phyloP scores from a whole-genome alignment of 768 basidiomycete genomes.

The Coprinellus micaceus region DNA sequence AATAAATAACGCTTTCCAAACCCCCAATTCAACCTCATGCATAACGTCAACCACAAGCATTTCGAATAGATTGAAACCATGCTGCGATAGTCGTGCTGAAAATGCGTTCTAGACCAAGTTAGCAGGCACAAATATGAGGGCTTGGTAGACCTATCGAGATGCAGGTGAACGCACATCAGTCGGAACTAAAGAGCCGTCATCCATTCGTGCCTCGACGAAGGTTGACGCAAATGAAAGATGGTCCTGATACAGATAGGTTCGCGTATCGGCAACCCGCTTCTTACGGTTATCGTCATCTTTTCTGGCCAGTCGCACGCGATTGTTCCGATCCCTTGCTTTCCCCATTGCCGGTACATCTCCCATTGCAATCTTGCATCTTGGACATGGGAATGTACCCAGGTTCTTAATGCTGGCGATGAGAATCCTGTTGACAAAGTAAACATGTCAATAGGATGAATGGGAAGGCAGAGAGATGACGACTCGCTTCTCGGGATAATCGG shows the following conservation, averaged over 20 bases:
- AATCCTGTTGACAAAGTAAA: slow-evolving; percentile 16
- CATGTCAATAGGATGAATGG: too few relatives aligned
- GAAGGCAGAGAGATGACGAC: background rate
- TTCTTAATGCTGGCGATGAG: slow-evolving; percentile 30
- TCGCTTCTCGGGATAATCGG: slow-evolving; percentile 20
- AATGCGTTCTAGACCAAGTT: slow-evolving; percentile 29
- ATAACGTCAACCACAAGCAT: slow-evolving; percentile 30
- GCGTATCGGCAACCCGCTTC: background rate
- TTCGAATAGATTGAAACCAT: slow-evolving; percentile 20
- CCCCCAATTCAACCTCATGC: slow-evolving; percentile 37
- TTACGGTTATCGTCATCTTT: background rate
- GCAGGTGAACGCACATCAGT: background rate
- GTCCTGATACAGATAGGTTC: background rate
- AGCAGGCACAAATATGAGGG: too few relatives aligned
- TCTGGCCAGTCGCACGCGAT: background rate
- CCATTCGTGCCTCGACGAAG: background rate
- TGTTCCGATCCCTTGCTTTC: background rate
- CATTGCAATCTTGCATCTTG: slow-evolving; percentile 28
- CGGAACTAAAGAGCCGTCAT: background rate
- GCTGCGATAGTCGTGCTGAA: slow-evolving; percentile 15
- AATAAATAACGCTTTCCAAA: slow-evolving; percentile 31
- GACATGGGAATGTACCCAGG: slow-evolving; percentile 34
- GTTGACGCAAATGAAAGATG: background rate
- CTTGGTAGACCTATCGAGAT: too few relatives aligned
- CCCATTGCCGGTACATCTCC: slow-evolving; percentile 26